Conservation (phyloP, 192 early-diverging fungal genomes). For the Backusella parvicylindrica region DNA sequence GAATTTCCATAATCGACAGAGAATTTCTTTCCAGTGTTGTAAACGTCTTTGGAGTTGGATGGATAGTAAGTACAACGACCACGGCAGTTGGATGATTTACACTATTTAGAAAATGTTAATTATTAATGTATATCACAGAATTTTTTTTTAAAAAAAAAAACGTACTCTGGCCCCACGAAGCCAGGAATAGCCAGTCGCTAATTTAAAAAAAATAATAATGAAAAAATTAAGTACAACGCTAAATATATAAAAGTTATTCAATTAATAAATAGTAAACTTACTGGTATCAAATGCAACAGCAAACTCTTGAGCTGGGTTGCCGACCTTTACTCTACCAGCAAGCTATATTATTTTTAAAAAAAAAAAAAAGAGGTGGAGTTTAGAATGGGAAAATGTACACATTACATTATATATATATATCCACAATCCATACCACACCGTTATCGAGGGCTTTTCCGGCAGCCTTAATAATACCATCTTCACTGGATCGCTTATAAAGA, state of each 20-base stretch:
- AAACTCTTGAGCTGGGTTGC: conserved; percentile 89
- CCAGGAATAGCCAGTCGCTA: conserved; percentile 34
- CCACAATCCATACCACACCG: conserved; percentile 27
- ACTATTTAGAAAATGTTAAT: conserved; percentile 16
- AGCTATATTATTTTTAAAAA: conserved; percentile 43
- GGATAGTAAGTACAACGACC: conserved; percentile 37
- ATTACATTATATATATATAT: too few species aligned
- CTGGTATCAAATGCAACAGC: conserved; percentile 88
- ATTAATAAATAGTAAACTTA: background rate
- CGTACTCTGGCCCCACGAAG: conserved; percentile 32
- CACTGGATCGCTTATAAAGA: conserved; percentile 1
- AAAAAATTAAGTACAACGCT: conserved; percentile 11
- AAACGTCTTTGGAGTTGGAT: conserved; percentile 9
- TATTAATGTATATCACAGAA: background rate
- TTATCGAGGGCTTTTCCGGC: conserved; percentile 29
- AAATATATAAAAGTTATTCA: conserved; percentile 3
- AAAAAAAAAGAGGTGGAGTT: background rate
- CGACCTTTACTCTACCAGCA: conserved; percentile 83
- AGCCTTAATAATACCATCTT: conserved; percentile 19
- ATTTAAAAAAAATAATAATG: conserved; percentile 1
- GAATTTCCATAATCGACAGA: conserved; percentile 29
- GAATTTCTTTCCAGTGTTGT: conserved; percentile 26
- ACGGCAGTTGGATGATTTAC: conserved; percentile 27
- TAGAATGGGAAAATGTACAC: too few species aligned
- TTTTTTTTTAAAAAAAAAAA: background rate